Percentiles rank a stretch among this genome's conserved stretches.
Conservation (phyloP, 306 rosid species). For the Citrullus amarus region DNA sequence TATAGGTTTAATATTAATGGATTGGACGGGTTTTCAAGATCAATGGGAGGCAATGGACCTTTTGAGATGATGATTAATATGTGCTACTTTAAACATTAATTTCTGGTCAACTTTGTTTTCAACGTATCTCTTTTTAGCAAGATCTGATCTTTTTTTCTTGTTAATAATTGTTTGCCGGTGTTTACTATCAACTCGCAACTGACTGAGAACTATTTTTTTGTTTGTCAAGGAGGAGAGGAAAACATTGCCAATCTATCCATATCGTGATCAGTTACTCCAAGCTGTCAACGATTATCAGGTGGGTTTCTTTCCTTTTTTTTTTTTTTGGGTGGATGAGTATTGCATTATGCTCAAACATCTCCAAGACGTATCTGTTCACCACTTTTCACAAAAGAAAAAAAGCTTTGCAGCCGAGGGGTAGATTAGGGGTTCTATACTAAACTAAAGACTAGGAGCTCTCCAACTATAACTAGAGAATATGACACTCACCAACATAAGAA, state of each 20-base stretch:
- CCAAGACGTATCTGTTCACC: not conserved
- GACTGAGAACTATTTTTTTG: conserved; percentile 11
- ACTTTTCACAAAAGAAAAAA: not conserved
- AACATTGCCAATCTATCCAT: conserved; percentile 60
- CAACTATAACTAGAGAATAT: not conserved
- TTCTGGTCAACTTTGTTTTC: not conserved
- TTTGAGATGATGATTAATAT: not conserved
- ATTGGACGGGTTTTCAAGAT: not conserved
- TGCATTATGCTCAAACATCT: not conserved
- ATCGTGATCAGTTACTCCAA: conserved; percentile 68
- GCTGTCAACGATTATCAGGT: conserved; percentile 82
- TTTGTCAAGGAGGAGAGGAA: conserved; percentile 60
- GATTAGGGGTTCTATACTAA: not conserved
- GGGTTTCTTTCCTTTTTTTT: not conserved
- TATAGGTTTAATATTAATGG: not conserved
- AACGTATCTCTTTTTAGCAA: not conserved
- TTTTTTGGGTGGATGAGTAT: not conserved
- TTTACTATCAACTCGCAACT: not conserved
- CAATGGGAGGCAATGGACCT: not conserved
- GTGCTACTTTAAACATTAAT: not conserved
- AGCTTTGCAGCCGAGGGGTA: not conserved
- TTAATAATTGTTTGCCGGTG: not conserved
- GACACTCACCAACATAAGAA: not conserved
- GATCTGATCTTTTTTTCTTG: not conserved
- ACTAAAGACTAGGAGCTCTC: not conserved